A percentile compares a stretch with the other conserved stretches of the same genome.
Evolutionary conservation across 768 basidiomycete genomes (phyloP).

Genomic region (Crucibulum laeve): DNA sequence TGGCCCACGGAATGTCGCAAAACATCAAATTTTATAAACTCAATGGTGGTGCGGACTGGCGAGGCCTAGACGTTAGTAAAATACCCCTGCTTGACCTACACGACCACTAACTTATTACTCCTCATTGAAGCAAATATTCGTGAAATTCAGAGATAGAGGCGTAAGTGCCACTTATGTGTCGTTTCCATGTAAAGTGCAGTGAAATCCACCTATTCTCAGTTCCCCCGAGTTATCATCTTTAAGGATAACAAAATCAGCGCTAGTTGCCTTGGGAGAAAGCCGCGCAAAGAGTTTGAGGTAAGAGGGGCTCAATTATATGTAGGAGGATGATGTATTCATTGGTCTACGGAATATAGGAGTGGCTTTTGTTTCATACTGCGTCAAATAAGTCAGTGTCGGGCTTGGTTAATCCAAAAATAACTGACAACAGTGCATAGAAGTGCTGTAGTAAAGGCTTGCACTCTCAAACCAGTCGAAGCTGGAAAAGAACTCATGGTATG

Average conservation of each 20-base stretch:
- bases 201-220: background rate
- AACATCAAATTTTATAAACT: background rate
- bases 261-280: background rate
- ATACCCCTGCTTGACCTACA: background rate
- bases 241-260: background rate
- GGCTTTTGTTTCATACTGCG: background rate
- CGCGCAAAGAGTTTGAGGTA: background rate
- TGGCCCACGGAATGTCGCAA: background rate
- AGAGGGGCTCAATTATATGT: background rate
- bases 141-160: background rate
- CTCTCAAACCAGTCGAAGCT: too few species aligned
- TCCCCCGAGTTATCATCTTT: background rate
- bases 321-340: background rate
- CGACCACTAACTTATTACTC: background rate
- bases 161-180: background rate
- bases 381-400: background rate
- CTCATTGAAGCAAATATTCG: background rate
- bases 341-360: background rate
- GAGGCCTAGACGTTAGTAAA: background rate
- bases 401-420: background rate
- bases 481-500: too few species aligned
- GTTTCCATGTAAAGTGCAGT: background rate
- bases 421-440: background rate
- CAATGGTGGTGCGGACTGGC: background rate
- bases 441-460: background rate